These are phyloP conservation scores for Agaricus sinodeliciosus DNA, from an alignment of 768 basidiomycete genomes.

Conservation along the genomic window DNA sequence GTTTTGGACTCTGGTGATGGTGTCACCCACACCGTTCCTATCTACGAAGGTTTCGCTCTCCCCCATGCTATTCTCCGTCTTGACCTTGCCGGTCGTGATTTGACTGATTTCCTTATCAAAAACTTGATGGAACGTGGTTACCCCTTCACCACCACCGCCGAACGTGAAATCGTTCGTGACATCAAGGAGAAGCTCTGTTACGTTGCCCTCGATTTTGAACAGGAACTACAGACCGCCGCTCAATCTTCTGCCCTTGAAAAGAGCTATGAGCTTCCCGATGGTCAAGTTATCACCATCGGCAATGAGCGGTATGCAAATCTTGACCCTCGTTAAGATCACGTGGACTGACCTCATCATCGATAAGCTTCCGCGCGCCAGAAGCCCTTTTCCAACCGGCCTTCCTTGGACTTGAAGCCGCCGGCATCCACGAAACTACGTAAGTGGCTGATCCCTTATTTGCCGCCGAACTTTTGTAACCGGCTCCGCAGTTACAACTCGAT, in stretches of 20 bases:
- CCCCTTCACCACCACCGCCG: conserved; percentile 89
- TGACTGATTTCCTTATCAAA: conserved; percentile 82
- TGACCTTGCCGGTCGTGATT: conserved; percentile 88
- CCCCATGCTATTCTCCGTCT: conserved; percentile 92
- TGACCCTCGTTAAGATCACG: conserved; percentile 40
- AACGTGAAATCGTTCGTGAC: conserved; percentile 91
- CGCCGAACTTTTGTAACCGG: conserved; percentile 3
- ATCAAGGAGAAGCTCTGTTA: conserved; percentile 98
- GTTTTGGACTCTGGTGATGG: conserved; percentile 96
- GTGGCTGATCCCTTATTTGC: conserved; percentile 9
- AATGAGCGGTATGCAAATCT: conserved; percentile 78
- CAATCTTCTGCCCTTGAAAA: conserved; percentile 88
- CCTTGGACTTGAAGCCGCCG: conserved; percentile 82
- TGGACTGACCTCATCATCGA: conserved; percentile 45
- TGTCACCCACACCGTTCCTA: conserved; percentile 93
- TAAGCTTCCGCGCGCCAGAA: conserved; percentile 86
- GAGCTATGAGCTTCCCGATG: conserved; percentile 88
- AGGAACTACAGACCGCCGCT: conserved; percentile 87
- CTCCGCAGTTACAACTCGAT: conserved; percentile 63
- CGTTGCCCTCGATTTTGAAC: conserved; percentile 91
- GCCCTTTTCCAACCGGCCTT: conserved; percentile 91
- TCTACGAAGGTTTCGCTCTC: conserved; percentile 90
- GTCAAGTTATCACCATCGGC: conserved; percentile 93
- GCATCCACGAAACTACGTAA: conserved; percentile 89
- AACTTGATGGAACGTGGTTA: conserved; percentile 89